Percentiles rank a stretch among this genome's conserved stretches.
phyloP scores from a whole-genome alignment of 306 rosid species.

The Argentina anserina region DNA sequence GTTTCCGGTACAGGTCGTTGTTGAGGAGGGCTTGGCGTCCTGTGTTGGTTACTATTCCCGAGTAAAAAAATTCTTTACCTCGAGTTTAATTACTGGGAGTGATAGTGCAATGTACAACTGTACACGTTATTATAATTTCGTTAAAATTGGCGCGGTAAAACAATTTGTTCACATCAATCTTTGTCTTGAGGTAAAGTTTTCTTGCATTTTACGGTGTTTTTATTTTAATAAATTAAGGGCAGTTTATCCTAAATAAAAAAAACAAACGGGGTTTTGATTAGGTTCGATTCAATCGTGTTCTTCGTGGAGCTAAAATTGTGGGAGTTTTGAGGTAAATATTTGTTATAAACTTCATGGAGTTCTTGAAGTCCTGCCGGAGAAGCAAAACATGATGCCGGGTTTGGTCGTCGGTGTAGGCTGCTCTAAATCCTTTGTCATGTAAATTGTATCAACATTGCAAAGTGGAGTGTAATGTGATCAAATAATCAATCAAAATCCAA shows the following conservation, averaged over 20 bases:
- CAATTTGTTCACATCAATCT: background rate
- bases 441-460: background rate
- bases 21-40: constrained; percentile 85
- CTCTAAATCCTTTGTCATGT: too few species aligned
- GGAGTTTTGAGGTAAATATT: background rate
- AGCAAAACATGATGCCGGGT: background rate
- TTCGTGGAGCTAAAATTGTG: background rate
- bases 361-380: background rate
- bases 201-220: background rate
- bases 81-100: background rate
- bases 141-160: background rate
- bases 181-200: background rate
- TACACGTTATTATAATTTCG: background rate
- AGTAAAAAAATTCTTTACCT: constrained; percentile 11
- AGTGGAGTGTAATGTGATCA: background rate
- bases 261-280: too few species aligned
- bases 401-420: background rate
- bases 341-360: background rate
- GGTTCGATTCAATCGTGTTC: background rate
- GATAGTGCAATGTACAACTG: background rate
- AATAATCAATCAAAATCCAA: background rate
- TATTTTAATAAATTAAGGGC: too few species aligned
- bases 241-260: too few species aligned
- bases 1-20: constrained; percentile 64
- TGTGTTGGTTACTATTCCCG: constrained; percentile 58